phyloP scores from a whole-genome alignment of 169 alveolate species.

The Pseudocohnilembus persalinus region DNA sequence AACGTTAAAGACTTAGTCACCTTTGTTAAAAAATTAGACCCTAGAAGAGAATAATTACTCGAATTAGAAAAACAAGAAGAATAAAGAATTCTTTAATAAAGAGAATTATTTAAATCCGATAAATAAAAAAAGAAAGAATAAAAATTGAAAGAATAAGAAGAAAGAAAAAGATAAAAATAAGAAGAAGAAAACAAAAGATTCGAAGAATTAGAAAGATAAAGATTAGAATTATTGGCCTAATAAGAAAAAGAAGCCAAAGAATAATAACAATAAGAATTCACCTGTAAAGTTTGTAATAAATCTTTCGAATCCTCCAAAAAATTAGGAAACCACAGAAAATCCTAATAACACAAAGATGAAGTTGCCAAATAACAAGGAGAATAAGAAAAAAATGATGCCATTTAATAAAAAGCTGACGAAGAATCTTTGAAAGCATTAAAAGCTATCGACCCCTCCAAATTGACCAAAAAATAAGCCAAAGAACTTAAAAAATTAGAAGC shows the following conservation, averaged over 20 bases:
- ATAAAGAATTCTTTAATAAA: conserved; percentile 26
- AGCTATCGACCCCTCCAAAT: conserved; percentile 33
- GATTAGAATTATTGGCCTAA: conserved; percentile 30
- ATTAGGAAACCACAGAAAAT: neutral
- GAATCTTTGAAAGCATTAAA: conserved; percentile 26
- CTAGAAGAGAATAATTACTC: conserved; percentile 26
- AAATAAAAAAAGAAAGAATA: neutral
- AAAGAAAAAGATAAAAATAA: neutral
- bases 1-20: conserved; percentile 31
- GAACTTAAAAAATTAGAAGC: conserved; percentile 34
- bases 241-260: conserved; percentile 8
- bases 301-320: neutral
- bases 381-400: too few relatives aligned
- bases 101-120: conserved; percentile 19
- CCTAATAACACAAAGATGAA: neutral
- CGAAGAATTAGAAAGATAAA: conserved; percentile 24
- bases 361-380: neutral
- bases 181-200: conserved; percentile 10
- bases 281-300: neutral
- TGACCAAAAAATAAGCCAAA: conserved; percentile 47
- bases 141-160: conserved; percentile 1
- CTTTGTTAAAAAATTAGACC: conserved; percentile 39
- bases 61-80: conserved; percentile 30
- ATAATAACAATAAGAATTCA: too few relatives aligned
- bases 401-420: conserved; percentile 50